Evolutionary conservation across 2,329 filamentous ascomycete species (phyloP), one percentile per base, ranked within the genome.

Genomic region (Pseudogymnoascus sp.): DNA sequence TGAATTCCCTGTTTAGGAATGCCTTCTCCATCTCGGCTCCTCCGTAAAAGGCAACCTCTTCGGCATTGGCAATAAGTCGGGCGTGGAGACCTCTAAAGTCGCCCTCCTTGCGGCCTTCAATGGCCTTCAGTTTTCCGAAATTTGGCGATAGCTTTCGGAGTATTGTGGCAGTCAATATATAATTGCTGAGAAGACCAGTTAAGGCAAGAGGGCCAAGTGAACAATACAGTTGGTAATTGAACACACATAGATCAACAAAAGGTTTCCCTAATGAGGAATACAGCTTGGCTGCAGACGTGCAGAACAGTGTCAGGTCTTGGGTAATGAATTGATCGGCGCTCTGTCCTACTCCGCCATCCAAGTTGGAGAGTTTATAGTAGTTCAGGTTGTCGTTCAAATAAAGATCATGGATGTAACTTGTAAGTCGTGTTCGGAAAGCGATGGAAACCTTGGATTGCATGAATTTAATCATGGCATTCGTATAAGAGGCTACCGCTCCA

Each of bases 401-500:
- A 7, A 99, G 78, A 70, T 99, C 94, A 74, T 99, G 94, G 60
- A 99, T 96, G 73, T 99, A 99, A 67, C 94, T 81, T 1, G 94
- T 99, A 12, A 99, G 80, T 9, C 94, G 85, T 4, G 94, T 99
- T 41, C 94, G 87, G 81, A 99, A 99, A 34, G 95, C 93, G 66
- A 99, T 99, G 6, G 93, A 96, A 60, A 99, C 91, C 77, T 99
- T 99, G 58, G 90, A 93, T 75, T 99, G 93, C 64, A 99, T 81
- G 75, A 90, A 99, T 74, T 97, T 97, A 79, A 99, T 99, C 89
- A 95, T 97, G 60, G 93, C 91, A 74, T 99, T 99, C 58, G 93
- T 97, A 71, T 99, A 99, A 0, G 93, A 96, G 7, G 92, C 93
- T 65, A 97, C 86, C 2, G 89, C 90, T 41, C 94, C 94, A 35